These are phyloP conservation scores for Apophysomyces variabilis DNA, from an alignment of 371 early-diverging fungal genomes.

Conservation along the genomic window DNA sequence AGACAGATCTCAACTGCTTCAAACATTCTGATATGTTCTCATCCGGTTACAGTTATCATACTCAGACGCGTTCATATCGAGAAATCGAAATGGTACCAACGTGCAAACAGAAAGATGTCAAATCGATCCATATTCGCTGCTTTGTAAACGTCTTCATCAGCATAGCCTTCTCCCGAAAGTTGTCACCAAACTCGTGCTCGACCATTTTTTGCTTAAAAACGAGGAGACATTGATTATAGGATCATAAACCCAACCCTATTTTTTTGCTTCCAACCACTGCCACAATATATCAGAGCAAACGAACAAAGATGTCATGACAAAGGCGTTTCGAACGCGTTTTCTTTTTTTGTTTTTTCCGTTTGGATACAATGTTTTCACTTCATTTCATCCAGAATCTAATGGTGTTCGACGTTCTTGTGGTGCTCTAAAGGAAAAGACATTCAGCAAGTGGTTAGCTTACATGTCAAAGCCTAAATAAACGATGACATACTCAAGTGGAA, in stretches of 20 bases:
- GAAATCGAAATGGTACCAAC: too few relatives aligned
- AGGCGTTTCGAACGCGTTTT: slow-evolving; percentile 10
- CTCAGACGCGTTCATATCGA: too few relatives aligned
- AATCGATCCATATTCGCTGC: too few relatives aligned
- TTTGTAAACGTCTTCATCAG: too few relatives aligned
- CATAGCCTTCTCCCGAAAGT: too few relatives aligned
- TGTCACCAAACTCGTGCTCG: too few relatives aligned
- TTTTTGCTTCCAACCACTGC: not conserved
- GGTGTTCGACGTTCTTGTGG: slow-evolving; percentile 75
- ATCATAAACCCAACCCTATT: not conserved
- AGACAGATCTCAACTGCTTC: too few relatives aligned
- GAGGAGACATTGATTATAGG: too few relatives aligned
- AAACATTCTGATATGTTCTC: too few relatives aligned
- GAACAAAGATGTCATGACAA: not conserved
- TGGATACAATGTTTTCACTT: not conserved
- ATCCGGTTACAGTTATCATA: too few relatives aligned
- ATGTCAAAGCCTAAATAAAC: not conserved
- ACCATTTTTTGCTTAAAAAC: too few relatives aligned
- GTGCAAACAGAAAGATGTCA: too few relatives aligned
- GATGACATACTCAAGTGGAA: slow-evolving; percentile 69
- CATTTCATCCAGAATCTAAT: slow-evolving; percentile 38
- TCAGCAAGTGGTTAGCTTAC: slow-evolving; percentile 6
- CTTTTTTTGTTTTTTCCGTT: not conserved
- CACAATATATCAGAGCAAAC: not conserved
- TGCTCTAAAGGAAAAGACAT: slow-evolving; percentile 50